Conservation (phyloP, 768 basidiomycete species). For the Psilocybe cyanescens region DNA sequence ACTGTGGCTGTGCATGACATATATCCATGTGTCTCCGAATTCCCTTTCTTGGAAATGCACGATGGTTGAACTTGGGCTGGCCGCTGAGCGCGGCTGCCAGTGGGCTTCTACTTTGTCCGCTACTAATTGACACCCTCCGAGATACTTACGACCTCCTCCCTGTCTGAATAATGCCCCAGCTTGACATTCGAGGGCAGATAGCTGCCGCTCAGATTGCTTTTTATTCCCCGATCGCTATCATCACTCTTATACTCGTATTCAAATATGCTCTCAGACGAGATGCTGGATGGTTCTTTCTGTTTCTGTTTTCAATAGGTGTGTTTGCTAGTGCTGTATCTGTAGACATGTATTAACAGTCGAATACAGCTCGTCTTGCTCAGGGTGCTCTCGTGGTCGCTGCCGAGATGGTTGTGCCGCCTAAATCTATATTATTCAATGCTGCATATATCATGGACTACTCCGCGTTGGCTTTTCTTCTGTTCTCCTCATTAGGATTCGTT, state of each 20-base stretch:
- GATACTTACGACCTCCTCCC: conserved; percentile 25
- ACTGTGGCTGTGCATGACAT: conserved; percentile 16
- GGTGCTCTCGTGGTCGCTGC: conserved; percentile 61
- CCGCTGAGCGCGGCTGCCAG: neutral
- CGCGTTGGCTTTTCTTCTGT: conserved; percentile 42
- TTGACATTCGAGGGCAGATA: conserved; percentile 53
- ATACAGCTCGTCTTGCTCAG: conserved; percentile 58
- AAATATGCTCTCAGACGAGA: conserved; percentile 62
- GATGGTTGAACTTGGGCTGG: conserved; percentile 21
- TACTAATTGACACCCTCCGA: conserved; percentile 20
- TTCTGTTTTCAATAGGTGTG: conserved; percentile 62
- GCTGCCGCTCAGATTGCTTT: conserved; percentile 62
- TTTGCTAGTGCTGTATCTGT: conserved; percentile 10
- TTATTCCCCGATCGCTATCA: conserved; percentile 57
- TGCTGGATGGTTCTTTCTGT: conserved; percentile 72
- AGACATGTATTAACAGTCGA: neutral
- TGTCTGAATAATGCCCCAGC: conserved; percentile 38
- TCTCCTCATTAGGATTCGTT: conserved; percentile 50
- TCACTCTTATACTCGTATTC: conserved; percentile 48
- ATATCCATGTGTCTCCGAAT: conserved; percentile 12
- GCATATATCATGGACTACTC: conserved; percentile 55
- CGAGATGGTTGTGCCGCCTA: conserved; percentile 42
- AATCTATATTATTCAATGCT: conserved; percentile 51
- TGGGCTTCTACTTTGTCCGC: neutral
- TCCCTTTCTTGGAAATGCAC: conserved; percentile 24